Evolutionary conservation across 306 rosid genomes (phyloP).

Genomic region (Trifolium subterraneum): DNA sequence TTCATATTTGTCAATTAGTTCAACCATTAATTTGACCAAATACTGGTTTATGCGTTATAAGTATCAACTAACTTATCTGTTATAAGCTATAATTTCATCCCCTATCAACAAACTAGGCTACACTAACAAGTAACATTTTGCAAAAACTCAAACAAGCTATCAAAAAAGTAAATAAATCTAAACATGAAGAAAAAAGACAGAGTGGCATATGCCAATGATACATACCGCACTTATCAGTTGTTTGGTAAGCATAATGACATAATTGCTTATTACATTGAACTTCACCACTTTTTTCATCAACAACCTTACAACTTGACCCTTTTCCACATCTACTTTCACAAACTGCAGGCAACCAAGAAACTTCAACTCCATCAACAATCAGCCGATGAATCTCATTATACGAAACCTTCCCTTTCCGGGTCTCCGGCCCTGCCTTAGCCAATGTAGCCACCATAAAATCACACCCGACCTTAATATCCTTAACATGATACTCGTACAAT

Average conservation of each 20-base stretch:
- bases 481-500: neutral
- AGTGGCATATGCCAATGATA: neutral
- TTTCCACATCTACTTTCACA: conserved; percentile 38
- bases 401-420: neutral
- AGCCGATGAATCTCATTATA: conserved; percentile 8
- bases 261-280: conserved; percentile 28
- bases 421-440: neutral
- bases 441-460: conserved; percentile 30
- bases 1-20: too few species aligned
- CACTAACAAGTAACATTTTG: too few species aligned
- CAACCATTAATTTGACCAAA: too few species aligned
- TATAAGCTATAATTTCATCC: too few species aligned
- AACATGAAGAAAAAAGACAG: too few species aligned
- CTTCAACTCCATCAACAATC: conserved; percentile 10
- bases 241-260: conserved; percentile 44
- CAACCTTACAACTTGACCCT: neutral
- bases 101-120: too few species aligned
- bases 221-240: conserved; percentile 40
- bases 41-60: too few species aligned
- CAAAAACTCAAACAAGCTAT: too few species aligned
- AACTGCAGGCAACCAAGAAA: conserved; percentile 37
- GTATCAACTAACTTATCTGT: too few species aligned
- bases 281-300: conserved; percentile 27
- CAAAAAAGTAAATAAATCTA: too few species aligned
- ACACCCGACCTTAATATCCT: conserved; percentile 42